Evolutionary conservation across 1,284 basidiomycete genomes (phyloP), one percentile per base, ranked within the genome.

Genomic region (Puccinia coronata): DNA sequence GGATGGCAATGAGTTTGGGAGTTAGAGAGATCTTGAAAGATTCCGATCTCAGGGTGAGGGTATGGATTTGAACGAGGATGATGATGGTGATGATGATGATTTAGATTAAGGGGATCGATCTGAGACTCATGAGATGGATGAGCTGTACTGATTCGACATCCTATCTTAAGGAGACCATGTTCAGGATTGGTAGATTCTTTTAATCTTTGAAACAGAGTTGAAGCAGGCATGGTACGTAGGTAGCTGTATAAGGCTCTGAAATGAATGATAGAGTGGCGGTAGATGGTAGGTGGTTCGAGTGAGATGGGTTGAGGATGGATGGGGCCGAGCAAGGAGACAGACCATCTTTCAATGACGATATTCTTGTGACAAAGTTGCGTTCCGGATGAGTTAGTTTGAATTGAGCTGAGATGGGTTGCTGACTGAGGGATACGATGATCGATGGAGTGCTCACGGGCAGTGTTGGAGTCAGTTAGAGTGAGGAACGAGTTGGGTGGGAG

Each of bases 201-300:
- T 16, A 80, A 31, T 25, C 41, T 28, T 39, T 72, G 65, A 16
- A 59, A 63, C 4, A 80, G 57, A 20, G 18, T 34, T 34, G 69
- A 73, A 28, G 57, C 55, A 5, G 79, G 79, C 59, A 80, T 61
- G 28, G 79, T 73, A 18, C 70, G 69, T 39, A 63, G 55, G 25
- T 43, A 53, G 11, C 31, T 47, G 70, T 73, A 80, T 9, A 80
- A 34, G 4, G 79, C 70, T 39, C 79, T 53, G 39, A 80, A 80
- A 61, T 80, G 79, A 25, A 80, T 69, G 70, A 73, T 73, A 34
- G 65, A 63, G 63, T 80, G 69, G n/a, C 79, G 79, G 65, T 80
- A 80, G 47, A 80, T 43, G 4, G 79, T 80, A 8, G 79, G 79
- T 20, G 63, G 47, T 53, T 80, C 79, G 51, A 36, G 31, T 63